phyloP scores from a whole-genome alignment of 2,329 filamentous ascomycete genomes.

The Paraconiothyrium sp. region DNA sequence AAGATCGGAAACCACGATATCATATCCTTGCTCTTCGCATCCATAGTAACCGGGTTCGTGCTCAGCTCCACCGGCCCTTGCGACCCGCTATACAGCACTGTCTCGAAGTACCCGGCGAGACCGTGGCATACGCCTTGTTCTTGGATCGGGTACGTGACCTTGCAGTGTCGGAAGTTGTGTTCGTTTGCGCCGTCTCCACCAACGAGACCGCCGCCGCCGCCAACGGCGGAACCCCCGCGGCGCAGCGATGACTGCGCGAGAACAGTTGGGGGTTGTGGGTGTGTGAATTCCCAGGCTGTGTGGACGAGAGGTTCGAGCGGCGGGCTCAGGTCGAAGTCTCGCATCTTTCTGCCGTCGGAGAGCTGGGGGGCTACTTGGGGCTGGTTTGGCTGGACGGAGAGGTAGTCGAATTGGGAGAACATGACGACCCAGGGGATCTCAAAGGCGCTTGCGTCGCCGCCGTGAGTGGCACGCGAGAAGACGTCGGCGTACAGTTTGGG shows the following conservation, averaged over 20 bases:
- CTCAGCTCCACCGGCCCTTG: constrained; percentile 80
- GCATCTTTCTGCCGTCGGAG: constrained; percentile 49
- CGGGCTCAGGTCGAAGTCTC: constrained; percentile 42
- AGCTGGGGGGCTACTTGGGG: constrained; percentile 60
- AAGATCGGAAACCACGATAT: constrained; percentile 99
- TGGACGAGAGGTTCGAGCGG: constrained; percentile 65
- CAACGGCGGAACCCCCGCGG: constrained; percentile 70
- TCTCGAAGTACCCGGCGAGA: constrained; percentile 94
- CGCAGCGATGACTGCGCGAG: constrained; percentile 66
- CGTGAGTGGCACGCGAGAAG: constrained; percentile 64
- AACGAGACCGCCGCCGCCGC: constrained; percentile 76
- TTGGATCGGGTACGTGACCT: constrained; percentile 79
- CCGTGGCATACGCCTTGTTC: constrained; percentile 88
- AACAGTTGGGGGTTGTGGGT: constrained; percentile 72
- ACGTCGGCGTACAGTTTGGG: constrained; percentile 88
- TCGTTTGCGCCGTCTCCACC: constrained; percentile 85
- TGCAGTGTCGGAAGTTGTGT: constrained; percentile 85
- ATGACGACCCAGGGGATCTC: constrained; percentile 96
- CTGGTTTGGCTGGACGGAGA: constrained; percentile 65
- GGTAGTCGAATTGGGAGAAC: constrained; percentile 87
- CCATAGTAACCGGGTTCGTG: constrained; percentile 91
- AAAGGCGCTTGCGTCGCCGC: constrained; percentile 75
- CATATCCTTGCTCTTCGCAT: constrained; percentile 94
- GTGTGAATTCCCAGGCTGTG: constrained; percentile 81
- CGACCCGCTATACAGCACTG: constrained; percentile 78